Evolutionary conservation across 169 alveolate genomes (phyloP).

Genomic region (Plasmodium blacklocki): DNA sequence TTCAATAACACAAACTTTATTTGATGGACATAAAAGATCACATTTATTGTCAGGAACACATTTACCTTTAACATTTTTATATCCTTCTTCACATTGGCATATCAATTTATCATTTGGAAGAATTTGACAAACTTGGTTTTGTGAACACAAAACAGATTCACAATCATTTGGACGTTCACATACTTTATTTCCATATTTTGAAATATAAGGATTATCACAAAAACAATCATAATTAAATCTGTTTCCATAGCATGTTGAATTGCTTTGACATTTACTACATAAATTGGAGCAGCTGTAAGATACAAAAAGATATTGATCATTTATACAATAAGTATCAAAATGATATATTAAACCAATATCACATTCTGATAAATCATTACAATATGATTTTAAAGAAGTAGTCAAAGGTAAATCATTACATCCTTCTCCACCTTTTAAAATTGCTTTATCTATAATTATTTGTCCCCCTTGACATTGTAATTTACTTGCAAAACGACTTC

Average conservation of each 20-base stretch:
- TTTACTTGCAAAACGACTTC: conserved; percentile 40
- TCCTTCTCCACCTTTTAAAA: conserved; percentile 31
- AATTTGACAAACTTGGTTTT: conserved; percentile 24
- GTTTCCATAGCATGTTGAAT: conserved; percentile 53
- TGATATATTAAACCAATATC: conserved; percentile 39
- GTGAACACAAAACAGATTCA: neutral
- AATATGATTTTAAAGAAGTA: conserved; percentile 21
- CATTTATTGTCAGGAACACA: conserved; percentile 30
- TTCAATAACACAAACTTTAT: conserved; percentile 27
- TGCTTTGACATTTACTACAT: neutral
- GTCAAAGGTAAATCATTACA: conserved; percentile 39
- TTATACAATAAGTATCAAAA: conserved; percentile 50
- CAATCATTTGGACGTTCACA: conserved; percentile 25
- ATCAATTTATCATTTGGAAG: neutral
- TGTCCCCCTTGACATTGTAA: conserved; percentile 46
- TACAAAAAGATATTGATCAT: conserved; percentile 37
- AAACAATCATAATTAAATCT: conserved; percentile 24
- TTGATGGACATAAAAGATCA: conserved; percentile 39
- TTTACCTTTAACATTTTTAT: conserved; percentile 23
- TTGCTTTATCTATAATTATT: conserved; percentile 20
- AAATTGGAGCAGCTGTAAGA: conserved; percentile 24
- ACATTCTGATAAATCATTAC: conserved; percentile 31
- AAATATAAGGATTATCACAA: conserved; percentile 41
- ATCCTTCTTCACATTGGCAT: conserved; percentile 32
- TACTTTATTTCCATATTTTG: neutral